Evolutionary conservation across 371 early-diverging fungal genomes (phyloP).

Genomic region (Mortierella sp.): DNA sequence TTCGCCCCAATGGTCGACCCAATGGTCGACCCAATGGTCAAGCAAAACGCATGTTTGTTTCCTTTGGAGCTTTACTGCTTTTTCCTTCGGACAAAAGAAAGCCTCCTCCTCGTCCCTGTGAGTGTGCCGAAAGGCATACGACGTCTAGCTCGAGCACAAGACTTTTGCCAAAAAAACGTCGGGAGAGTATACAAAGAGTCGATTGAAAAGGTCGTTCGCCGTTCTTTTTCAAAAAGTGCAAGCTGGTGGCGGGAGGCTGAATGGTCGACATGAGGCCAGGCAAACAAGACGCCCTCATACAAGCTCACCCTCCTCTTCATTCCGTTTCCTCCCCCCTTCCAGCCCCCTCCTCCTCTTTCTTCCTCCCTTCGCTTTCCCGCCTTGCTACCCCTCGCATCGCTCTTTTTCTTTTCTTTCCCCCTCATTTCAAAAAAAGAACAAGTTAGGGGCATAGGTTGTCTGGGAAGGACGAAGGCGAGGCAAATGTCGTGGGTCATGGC

Average conservation of each 20-base stretch:
- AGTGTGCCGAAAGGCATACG: background rate
- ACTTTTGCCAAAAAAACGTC: background rate
- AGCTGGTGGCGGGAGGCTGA: background rate
- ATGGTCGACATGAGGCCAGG: background rate
- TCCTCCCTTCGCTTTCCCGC: constrained; percentile 6
- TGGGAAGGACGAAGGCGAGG: background rate
- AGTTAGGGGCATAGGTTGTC: background rate
- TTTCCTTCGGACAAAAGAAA: constrained; percentile 1
- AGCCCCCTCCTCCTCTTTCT: background rate
- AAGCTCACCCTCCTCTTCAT: background rate
- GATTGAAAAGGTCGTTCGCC: background rate
- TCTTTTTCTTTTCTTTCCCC: background rate
- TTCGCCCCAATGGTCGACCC: background rate
- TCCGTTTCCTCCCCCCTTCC: background rate
- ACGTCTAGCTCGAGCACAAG: background rate
- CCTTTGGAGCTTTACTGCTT: background rate
- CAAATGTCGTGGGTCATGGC: background rate
- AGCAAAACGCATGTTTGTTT: background rate
- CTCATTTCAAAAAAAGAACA: background rate
- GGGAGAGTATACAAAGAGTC: background rate
- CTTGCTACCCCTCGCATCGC: constrained; percentile 2
- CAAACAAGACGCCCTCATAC: background rate
- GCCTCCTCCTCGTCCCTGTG: background rate
- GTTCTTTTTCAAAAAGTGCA: background rate
- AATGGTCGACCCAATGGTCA: background rate